phyloP scores from a whole-genome alignment of 148 eudicot species.

The Chenopodium album region DNA sequence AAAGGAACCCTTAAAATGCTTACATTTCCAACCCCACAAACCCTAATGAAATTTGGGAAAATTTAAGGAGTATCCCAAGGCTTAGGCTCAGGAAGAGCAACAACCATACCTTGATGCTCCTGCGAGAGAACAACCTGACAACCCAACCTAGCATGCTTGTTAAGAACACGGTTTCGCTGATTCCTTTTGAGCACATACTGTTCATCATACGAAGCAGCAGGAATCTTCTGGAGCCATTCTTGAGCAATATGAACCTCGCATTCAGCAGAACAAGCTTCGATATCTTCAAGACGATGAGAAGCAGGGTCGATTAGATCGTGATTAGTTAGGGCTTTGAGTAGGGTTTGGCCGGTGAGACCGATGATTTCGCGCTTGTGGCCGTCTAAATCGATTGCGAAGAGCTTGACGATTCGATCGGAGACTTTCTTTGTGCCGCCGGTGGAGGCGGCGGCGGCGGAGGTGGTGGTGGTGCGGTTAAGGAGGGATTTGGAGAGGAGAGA shows the following conservation, averaged over 20 bases:
- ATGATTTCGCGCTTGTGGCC: constrained; percentile 65
- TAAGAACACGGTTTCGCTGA: constrained; percentile 57
- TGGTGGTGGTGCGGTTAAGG: constrained; percentile 44
- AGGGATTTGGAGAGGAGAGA: constrained; percentile 43
- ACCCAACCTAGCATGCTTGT: constrained; percentile 81
- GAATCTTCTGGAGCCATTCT: constrained; percentile 90
- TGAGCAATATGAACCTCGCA: constrained; percentile 97
- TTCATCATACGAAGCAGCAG: constrained; percentile 67
- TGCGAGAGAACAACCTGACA: constrained; percentile 81
- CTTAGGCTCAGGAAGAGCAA: constrained; percentile 93
- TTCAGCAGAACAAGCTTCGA: constrained; percentile 95
- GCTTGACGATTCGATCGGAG: constrained; percentile 82
- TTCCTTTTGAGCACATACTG: constrained; percentile 66
- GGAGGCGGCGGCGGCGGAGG: constrained; percentile 29
- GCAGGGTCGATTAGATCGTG: constrained; percentile 82
- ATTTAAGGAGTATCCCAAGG: constrained; percentile 89
- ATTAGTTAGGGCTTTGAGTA: constrained; percentile 65
- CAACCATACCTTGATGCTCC: constrained; percentile 93
- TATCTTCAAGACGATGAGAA: constrained; percentile 85
- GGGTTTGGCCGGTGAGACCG: constrained; percentile 85
- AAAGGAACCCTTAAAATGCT: background rate
- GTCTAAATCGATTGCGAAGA: constrained; percentile 72
- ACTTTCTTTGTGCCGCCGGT: constrained; percentile 55
- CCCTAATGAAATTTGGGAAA: background rate
- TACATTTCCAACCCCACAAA: background rate